Percentiles rank a stretch among this genome's conserved stretches.
Conservation (phyloP, 352 stramenopile genomes). For the Aphanomyces invadans region DNA sequence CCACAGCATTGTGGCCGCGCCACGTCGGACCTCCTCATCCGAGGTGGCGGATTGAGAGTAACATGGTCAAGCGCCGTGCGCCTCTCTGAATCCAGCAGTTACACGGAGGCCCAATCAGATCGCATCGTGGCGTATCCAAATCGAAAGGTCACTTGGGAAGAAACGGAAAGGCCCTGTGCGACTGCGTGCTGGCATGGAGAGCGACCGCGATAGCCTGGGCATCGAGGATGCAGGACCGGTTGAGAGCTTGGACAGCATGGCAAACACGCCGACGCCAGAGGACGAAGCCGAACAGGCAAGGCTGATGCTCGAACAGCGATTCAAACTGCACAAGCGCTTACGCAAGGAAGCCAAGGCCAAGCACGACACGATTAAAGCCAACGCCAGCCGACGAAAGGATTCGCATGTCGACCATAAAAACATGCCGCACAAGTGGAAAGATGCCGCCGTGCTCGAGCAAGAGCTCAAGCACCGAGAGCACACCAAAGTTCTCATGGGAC, state of each 20-base stretch:
- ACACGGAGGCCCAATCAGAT: neutral
- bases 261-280: conserved; percentile 1
- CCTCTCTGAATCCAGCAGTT: neutral
- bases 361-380: conserved; percentile 31
- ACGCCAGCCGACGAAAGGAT: conserved; percentile 28
- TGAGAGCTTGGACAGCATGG: neutral
- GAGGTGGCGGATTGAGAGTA: too few species aligned
- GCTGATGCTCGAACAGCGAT: conserved; percentile 45
- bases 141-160: neutral
- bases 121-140: neutral
- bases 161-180: neutral
- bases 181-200: neutral
- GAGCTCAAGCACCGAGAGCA: conserved; percentile 37
- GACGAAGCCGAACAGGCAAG: conserved; percentile 23
- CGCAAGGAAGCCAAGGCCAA: conserved; percentile 57
- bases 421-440: conserved; percentile 78
- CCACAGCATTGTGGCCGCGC: too few species aligned
- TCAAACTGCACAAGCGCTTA: conserved; percentile 73
- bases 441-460: conserved; percentile 58
- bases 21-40: too few species aligned
- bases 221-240: neutral
- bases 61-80: too few species aligned
- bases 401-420: conserved; percentile 81
- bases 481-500: conserved; percentile 46
- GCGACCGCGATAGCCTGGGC: neutral